Evolutionary conservation across 495 filamentous ascomycete species (phyloP), one percentile per base, ranked within the genome.

Genomic region (Mytilinidion resinicola): DNA sequence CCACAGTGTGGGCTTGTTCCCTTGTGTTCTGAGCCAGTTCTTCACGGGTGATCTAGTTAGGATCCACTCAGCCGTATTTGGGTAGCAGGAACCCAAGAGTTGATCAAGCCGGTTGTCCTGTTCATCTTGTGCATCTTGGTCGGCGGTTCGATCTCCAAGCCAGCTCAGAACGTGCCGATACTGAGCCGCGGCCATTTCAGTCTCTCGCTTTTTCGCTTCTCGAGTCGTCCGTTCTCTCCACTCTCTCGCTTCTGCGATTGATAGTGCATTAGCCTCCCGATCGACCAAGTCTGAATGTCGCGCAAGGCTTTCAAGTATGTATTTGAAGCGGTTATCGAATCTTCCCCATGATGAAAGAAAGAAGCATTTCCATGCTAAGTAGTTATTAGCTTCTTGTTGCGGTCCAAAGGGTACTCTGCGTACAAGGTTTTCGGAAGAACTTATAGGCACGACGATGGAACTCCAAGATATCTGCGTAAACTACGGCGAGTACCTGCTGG

Each of bases 371-470:
- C 51, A 55, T n/a, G 19, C 58, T 61, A 25, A n/a, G 8, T 19
- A 30, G 54, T 43, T 34, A 3, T 46, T 36, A 33, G 41, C 9
- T 1, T 46, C 20, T 4, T 36, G 12, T 11, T 33, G 25, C 9
- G 9, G 15, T n/a, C 15, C n/a, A 35, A 7, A 2, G 12, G 6
- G 12, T 4, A 8, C 4, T 11, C 25, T 14, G 67, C 74, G 61
- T 48, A 77, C 76, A 56, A 12, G 66, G 67, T 19, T 72, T 63
- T 0, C 69, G 64, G 39, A 78, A 67, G 48, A 77, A 78, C 36
- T 72, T 73, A 59, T 80, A 78, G 1, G 76, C 76, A 19, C 69
- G 53, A 37, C 71, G 70, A 58, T 80, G 77, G 39, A 78, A 77
- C 30, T 70, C 65, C 0, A 78, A 53, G 15, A 78, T 76, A 37